Percentiles rank a stretch among this genome's conserved stretches.
Conservation (phyloP, 768 basidiomycete genomes). For the Leccinum barrowsii region DNA sequence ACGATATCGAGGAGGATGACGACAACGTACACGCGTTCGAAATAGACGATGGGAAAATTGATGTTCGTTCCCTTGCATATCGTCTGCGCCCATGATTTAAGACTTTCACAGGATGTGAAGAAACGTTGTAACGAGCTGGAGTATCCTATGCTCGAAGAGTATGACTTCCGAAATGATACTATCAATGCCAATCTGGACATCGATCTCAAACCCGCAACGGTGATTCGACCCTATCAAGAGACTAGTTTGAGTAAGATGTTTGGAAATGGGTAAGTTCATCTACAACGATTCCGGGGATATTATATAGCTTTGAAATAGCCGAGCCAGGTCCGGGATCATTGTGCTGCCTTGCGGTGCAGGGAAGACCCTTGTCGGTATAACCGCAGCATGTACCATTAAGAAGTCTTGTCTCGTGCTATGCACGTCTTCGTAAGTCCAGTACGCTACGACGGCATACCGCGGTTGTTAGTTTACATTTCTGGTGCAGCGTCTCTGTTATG, state of each 20-base stretch:
- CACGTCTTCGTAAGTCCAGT: slow-evolving; percentile 83
- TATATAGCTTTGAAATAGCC: slow-evolving; percentile 44
- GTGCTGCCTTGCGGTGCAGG: slow-evolving; percentile 98
- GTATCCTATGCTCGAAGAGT: slow-evolving; percentile 98
- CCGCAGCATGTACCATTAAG: slow-evolving; percentile 98
- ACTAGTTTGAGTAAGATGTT: slow-evolving; percentile 99
- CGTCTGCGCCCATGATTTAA: slow-evolving; percentile 4
- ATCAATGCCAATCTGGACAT: slow-evolving; percentile 97
- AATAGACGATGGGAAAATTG: slow-evolving; percentile 91
- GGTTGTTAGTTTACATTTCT: slow-evolving; percentile 8
- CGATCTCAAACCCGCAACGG: slow-evolving; percentile 95
- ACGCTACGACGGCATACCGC: not conserved
- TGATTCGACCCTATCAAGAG: slow-evolving; percentile 97
- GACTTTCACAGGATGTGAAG: slow-evolving; percentile 73
- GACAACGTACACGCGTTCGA: slow-evolving; percentile 97
- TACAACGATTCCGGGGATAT: not conserved
- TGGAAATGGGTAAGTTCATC: slow-evolving; percentile 78
- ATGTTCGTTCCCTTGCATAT: slow-evolving; percentile 47
- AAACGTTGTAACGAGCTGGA: slow-evolving; percentile 95
- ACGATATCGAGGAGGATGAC: slow-evolving; percentile 97
- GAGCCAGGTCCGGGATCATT: slow-evolving; percentile 96
- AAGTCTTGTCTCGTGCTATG: slow-evolving; percentile 97
- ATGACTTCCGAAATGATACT: slow-evolving; percentile 97
- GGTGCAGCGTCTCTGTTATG: slow-evolving; percentile 81
- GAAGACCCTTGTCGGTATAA: slow-evolving; percentile 99